Base-by-base conservation (phyloP, 805 yeast genomes). In the Hanseniaspora vineae region DNA sequence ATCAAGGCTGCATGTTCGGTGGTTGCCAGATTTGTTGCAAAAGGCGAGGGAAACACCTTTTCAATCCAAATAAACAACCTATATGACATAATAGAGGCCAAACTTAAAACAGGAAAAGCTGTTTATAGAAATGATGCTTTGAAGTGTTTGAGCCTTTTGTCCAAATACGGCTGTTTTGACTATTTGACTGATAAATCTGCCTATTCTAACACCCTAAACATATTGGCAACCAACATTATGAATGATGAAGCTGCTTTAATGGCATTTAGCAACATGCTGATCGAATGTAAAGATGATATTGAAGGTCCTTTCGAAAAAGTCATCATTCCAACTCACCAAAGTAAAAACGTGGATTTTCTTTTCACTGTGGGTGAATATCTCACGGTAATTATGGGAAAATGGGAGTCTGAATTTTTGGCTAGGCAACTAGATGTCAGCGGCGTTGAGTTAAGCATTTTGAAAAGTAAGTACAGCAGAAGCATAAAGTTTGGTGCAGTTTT, bases 321-420 rank as follows among this genome's bases (percentile, higher is more conserved):
- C 1, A 78, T 71, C 54, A 80, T 75, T 3, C 43, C 43, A 19
- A 40, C 43, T 11, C 71, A 84, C 0, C 80, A 82, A 58, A 74
- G 87, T 0, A 86, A 83, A 52, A 86, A 84, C 51, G 68, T 78
- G n/a, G 97, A 90, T 51, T 76, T 70, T 45, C 64, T 82, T 18
- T 86, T 90, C 54, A 72, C 87, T 0, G 73, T 81, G 44, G 97
- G 97, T 46, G 97, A 90, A 59, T 88, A 95, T 0, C 64, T 89
- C 17, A 71, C 84, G 23, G 69, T 85, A 13, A 56, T 83, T 5
- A 80, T 85, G 0, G 72, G 78, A 17, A 95, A 96, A 0, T 83
- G 95, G 92, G 61, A 71, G 2, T 80, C 95, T 1, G 69, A 66
- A 31, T 69, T 72, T 13, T 62, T 87, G 52, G 58, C 60, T 29